Evolutionary conservation across 352 stramenopile species (phyloP), one percentile per base, ranked within the genome.

Genomic region (Globisporangium nunn): DNA sequence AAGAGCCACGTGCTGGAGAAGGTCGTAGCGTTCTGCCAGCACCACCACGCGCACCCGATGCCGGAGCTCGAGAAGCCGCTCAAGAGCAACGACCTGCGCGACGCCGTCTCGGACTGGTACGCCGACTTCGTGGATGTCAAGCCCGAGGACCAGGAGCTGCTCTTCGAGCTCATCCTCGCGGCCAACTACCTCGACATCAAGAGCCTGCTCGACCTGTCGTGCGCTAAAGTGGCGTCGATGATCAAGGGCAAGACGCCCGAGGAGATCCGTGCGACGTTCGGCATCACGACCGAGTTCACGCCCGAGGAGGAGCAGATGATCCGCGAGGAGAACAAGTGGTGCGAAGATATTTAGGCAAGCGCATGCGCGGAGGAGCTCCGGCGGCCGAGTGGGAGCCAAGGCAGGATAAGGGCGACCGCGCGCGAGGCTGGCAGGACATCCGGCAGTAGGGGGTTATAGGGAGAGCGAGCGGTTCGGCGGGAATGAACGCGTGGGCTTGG

Each of bases 101-200:
- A 99, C 60, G 94, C 99, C n/a, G 97, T 99, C 30, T 96, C 97
- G 70, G 95, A 98, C 69, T 99, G 97, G 97, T 98, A 99, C 75
- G 96, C 96, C n/a, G 96, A 98, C 69, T 99, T 99, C 78, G 96
- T 99, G 53, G 85, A 99, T 64, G 85, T 99, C 54, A 37, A 37
- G 31, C 31, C 31, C 96, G 37, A 43, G 37, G 37, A 99, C 67
- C 97, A 99, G 81, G 96, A 98, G 45, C 85, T 98, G 28, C 76
- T 99, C 18, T 99, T 99, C 73, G 97, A 99, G 80, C 81, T 99
- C 23, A 99, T 99, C 62, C 74, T 98, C 44, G 97, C 97, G 1
- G 97, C 98, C 35, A 99, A 99, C 72, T 99, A 99, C 85, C 98
- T 99, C 93, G 97, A 99, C 72, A 98, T 99, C 72, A 99, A 99